phyloP scores from a whole-genome alignment of 768 basidiomycete genomes.

The Hygrocybe punicea region DNA sequence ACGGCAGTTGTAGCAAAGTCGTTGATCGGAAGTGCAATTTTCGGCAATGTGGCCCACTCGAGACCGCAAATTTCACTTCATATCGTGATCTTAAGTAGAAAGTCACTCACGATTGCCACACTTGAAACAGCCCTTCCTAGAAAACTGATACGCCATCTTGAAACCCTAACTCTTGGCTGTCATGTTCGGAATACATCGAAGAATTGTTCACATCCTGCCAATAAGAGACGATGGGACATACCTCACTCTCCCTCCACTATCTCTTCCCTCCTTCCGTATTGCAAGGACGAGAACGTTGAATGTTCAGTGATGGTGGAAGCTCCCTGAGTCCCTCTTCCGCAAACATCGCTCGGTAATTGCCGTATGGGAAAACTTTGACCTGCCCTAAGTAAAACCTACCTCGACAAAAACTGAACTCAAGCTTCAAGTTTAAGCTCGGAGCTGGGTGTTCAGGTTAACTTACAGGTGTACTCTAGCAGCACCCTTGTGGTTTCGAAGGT shows the following conservation, averaged over 20 bases:
- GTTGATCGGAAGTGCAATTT: conserved; percentile 82
- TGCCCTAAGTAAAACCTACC: neutral
- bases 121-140: conserved; percentile 89
- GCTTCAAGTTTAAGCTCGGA: neutral
- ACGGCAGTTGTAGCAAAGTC: conserved; percentile 92
- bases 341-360: neutral
- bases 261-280: conserved; percentile 63
- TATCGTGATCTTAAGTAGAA: conserved; percentile 6
- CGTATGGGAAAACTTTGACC: conserved; percentile 4
- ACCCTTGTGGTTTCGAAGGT: neutral
- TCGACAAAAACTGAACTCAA: neutral
- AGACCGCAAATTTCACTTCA: conserved; percentile 8
- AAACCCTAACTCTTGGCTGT: conserved; percentile 36
- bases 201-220: conserved; percentile 13
- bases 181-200: conserved; percentile 17
- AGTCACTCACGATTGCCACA: conserved; percentile 79
- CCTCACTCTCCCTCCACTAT: conserved; percentile 70
- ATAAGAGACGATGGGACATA: conserved; percentile 25
- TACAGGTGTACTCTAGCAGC: neutral
- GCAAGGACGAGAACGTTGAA: conserved; percentile 44
- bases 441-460: neutral
- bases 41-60: conserved; percentile 91
- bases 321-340: too few relatives aligned
- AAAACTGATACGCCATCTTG: conserved; percentile 78
- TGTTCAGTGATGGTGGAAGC: conserved; percentile 22